Percentiles rank a stretch among this genome's conserved stretches.
These are phyloP conservation scores for Podila clonocystis DNA, from an alignment of 192 early-diverging fungal genomes.

Conservation along the genomic window DNA sequence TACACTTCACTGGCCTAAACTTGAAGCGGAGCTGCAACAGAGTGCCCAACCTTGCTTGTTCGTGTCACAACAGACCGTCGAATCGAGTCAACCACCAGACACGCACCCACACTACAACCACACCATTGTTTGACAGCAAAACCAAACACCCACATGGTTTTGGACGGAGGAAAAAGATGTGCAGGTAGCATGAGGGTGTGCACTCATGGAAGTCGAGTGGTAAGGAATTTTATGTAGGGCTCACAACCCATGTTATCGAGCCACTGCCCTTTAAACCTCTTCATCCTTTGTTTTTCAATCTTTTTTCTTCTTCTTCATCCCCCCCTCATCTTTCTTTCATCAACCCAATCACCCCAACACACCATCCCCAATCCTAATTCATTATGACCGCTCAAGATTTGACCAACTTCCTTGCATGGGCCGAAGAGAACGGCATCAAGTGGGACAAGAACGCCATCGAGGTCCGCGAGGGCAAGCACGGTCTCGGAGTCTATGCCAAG, in stretches of 20 bases:
- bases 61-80: too few relatives aligned
- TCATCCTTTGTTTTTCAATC: background rate
- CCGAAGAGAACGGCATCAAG: slow-evolving; percentile 66
- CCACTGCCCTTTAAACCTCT: background rate
- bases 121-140: too few relatives aligned
- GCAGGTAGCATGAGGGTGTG: background rate
- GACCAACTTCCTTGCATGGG: slow-evolving; percentile 57
- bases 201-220: background rate
- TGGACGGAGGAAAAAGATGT: slow-evolving; percentile 1
- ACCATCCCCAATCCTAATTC: background rate
- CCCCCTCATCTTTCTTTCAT: background rate
- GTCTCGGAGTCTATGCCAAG: slow-evolving; percentile 67
- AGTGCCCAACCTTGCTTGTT: too few relatives aligned
- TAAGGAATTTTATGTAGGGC: background rate
- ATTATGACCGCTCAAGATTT: slow-evolving; percentile 8
- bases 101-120: too few relatives aligned
- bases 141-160: too few relatives aligned
- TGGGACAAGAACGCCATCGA: slow-evolving; percentile 68
- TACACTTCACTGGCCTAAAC: too few relatives aligned
- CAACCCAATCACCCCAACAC: background rate
- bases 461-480: slow-evolving; percentile 55
- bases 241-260: background rate
- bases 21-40: too few relatives aligned
- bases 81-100: too few relatives aligned
- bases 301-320: background rate